A percentile compares a stretch with the other conserved stretches of the same genome.
phyloP scores from a whole-genome alignment of 164 flowering plant genomes.

The Sedum album region DNA sequence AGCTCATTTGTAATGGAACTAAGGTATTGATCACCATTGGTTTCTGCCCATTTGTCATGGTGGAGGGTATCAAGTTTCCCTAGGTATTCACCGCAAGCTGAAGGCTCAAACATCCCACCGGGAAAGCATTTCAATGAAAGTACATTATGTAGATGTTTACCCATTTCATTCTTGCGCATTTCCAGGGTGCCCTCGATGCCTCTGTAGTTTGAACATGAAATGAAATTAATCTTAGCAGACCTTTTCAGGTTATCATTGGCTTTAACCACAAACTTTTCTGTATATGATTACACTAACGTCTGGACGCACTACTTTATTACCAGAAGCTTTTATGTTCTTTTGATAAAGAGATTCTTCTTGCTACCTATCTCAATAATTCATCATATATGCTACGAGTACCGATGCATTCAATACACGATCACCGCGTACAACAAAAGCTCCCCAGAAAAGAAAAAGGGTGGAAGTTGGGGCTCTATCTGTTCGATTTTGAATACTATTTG shows the following conservation, averaged over 20 bases:
- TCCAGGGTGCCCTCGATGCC: conserved; percentile 31
- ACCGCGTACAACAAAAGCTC: neutral
- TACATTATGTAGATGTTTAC: conserved; percentile 31
- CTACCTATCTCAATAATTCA: neutral
- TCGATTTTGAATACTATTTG: too few relatives aligned
- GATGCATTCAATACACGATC: neutral
- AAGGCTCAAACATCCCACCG: conserved; percentile 32
- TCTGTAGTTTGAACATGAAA: conserved; percentile 18
- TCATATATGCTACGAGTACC: neutral
- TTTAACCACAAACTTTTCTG: neutral
- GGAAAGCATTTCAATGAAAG: conserved; percentile 33
- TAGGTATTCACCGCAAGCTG: conserved; percentile 32
- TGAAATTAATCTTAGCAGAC: neutral
- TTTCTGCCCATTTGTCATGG: neutral
- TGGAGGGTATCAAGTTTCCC: conserved; percentile 28
- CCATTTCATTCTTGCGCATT: conserved; percentile 16
- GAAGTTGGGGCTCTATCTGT: too few relatives aligned
- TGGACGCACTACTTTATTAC: neutral
- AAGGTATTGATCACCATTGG: neutral
- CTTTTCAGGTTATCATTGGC: neutral
- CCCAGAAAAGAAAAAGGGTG: too few relatives aligned
- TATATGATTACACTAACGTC: neutral
- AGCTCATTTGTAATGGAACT: neutral
- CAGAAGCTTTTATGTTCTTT: neutral
- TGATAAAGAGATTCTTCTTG: conserved; percentile 1